phyloP scores from a whole-genome alignment of 2,329 filamentous ascomycete genomes.

The Aspergillus oerlinghausenensis region DNA sequence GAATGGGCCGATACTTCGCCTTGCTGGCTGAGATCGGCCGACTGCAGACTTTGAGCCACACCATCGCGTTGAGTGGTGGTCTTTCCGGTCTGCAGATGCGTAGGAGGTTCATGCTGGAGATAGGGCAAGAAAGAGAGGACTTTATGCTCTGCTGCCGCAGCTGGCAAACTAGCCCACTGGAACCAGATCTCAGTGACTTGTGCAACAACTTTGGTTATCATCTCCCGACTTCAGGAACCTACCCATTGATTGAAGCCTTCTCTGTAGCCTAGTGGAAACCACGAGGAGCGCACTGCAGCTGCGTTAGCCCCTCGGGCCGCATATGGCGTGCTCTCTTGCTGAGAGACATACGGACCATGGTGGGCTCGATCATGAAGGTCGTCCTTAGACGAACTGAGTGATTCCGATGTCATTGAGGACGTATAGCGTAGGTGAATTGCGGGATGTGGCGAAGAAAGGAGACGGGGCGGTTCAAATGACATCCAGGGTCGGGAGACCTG shows the following conservation, averaged over 20 bases:
- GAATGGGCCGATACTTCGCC: slow-evolving; percentile 47
- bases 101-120: slow-evolving; percentile 63
- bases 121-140: slow-evolving; percentile 84
- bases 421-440: slow-evolving; percentile 15
- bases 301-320: slow-evolving; percentile 28
- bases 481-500: slow-evolving; percentile 24
- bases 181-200: slow-evolving; percentile 17
- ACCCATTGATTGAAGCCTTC: slow-evolving; percentile 91
- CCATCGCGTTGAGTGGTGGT: slow-evolving; percentile 24
- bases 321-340: slow-evolving; percentile 23
- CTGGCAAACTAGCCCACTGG: slow-evolving; percentile 81
- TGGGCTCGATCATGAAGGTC: slow-evolving; percentile 20
- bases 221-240: slow-evolving; percentile 30
- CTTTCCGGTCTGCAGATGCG: slow-evolving; percentile 59
- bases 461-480: slow-evolving; percentile 14
- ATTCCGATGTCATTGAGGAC: slow-evolving; percentile 34
- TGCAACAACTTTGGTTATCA: slow-evolving; percentile 4
- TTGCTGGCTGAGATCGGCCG: slow-evolving; percentile 33
- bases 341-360: slow-evolving; percentile 14
- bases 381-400: slow-evolving; percentile 28
- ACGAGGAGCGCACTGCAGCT: slow-evolving; percentile 36
- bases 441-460: slow-evolving; percentile 11
- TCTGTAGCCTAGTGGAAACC: slow-evolving; percentile 86
- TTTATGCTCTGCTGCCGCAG: slow-evolving; percentile 77
- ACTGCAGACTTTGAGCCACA: slow-evolving; percentile 28